Percentiles rank a stretch among this genome's conserved stretches.
phyloP scores from a whole-genome alignment of 2,329 filamentous ascomycete species.

The Alternaria incomplexa region DNA sequence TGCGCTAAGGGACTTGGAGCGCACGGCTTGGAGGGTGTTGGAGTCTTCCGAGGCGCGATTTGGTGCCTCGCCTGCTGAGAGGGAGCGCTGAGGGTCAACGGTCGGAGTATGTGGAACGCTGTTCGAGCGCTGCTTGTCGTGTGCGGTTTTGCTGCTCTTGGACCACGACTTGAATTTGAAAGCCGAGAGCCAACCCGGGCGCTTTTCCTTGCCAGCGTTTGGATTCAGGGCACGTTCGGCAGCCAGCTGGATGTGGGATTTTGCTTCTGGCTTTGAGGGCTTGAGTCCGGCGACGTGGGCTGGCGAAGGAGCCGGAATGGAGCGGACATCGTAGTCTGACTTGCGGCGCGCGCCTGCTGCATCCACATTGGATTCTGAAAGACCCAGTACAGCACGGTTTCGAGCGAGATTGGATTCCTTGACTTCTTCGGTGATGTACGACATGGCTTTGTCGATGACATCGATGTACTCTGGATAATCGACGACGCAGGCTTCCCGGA shows the following conservation, averaged over 20 bases:
- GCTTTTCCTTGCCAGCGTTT: conserved; percentile 32
- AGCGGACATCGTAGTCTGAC: conserved; percentile 28
- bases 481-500: conserved; percentile 51
- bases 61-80: conserved; percentile 29
- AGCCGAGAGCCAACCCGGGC: conserved; percentile 37
- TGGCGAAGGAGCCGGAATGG: conserved; percentile 3
- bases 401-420: conserved; percentile 30
- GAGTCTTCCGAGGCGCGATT: conserved; percentile 14
- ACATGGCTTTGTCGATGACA: conserved; percentile 51
- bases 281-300: neutral
- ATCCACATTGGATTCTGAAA: conserved; percentile 8
- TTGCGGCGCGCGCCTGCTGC: conserved; percentile 26
- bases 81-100: conserved; percentile 34
- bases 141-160: conserved; percentile 24
- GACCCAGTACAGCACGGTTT: conserved; percentile 23
- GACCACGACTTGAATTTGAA: conserved; percentile 40
- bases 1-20: conserved; percentile 44
- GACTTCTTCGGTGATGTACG: conserved; percentile 50
- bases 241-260: conserved; percentile 30
- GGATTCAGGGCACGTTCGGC: conserved; percentile 26
- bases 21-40: conserved; percentile 32
- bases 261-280: conserved; percentile 9
- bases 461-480: conserved; percentile 55
- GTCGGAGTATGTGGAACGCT: conserved; percentile 23
- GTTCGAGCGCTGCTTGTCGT: conserved; percentile 27